These are phyloP conservation scores for Lepiota brunneoincarnata DNA, from an alignment of 768 basidiomycete species.

Conservation along the genomic window DNA sequence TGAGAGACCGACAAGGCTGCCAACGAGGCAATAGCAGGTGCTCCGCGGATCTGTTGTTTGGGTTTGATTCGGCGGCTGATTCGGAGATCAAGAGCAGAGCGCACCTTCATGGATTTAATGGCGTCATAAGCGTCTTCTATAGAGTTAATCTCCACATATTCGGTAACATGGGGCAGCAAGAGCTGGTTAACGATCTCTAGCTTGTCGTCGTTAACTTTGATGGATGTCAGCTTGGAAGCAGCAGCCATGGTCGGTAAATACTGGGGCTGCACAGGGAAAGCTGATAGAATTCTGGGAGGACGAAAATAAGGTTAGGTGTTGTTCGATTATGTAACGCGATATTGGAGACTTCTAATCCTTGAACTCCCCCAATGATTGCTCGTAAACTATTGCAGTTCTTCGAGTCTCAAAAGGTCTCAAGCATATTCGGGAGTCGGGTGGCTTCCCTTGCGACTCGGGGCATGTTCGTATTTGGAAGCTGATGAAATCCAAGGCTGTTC, in stretches of 20 bases:
- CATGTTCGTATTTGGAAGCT: background rate
- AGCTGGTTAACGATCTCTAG: conserved; percentile 92
- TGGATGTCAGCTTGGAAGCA: conserved; percentile 33
- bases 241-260: conserved; percentile 19
- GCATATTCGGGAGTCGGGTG: no score
- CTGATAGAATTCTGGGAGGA: no score
- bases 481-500: background rate
- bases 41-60: conserved; percentile 62
- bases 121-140: conserved; percentile 88
- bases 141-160: conserved; percentile 63
- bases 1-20: conserved; percentile 78
- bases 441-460: no score
- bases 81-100: conserved; percentile 8
- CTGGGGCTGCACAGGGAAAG: no score
- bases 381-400: background rate
- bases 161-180: conserved; percentile 70
- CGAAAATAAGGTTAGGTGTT: no score
- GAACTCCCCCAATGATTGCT: no score
- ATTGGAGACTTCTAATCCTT: no score
- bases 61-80: background rate
- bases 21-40: conserved; percentile 92
- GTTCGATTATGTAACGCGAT: background rate
- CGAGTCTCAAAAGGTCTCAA: no score
- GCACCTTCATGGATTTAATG: conserved; percentile 93
- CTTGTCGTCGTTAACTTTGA: conserved; percentile 35